phyloP scores from a whole-genome alignment of 2,329 filamentous ascomycete genomes.

The Calonectria pseudoturangicola region DNA sequence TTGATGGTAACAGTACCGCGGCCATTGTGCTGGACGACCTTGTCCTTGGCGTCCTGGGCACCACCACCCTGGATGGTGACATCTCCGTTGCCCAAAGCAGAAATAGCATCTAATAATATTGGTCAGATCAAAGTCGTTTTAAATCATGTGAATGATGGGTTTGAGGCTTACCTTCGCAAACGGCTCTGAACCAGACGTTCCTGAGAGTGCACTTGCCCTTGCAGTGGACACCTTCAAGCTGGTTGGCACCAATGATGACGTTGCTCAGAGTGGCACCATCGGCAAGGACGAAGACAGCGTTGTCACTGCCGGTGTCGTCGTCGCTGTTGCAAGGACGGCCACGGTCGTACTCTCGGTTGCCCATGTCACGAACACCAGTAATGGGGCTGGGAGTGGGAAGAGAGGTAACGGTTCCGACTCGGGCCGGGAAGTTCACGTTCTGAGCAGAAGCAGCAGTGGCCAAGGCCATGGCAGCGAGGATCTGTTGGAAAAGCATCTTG shows the following conservation, averaged over 20 bases:
- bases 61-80: slow-evolving; percentile 45
- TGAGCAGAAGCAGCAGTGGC: slow-evolving; percentile 33
- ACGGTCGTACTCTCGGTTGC: slow-evolving; percentile 38
- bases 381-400: slow-evolving; percentile 30
- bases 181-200: slow-evolving; percentile 62
- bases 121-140: not conserved
- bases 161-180: slow-evolving; percentile 56
- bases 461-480: slow-evolving; percentile 25
- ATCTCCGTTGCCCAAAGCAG: slow-evolving; percentile 25
- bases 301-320: slow-evolving; percentile 17
- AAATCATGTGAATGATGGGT: not conserved
- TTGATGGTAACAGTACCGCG: slow-evolving; percentile 50
- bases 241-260: slow-evolving; percentile 46
- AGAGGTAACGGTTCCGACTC: slow-evolving; percentile 22
- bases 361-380: slow-evolving; percentile 24
- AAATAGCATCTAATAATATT: slow-evolving; percentile 32
- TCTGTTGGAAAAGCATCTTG: slow-evolving; percentile 34
- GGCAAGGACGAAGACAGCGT: slow-evolving; percentile 44
- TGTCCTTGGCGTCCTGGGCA: slow-evolving; percentile 51
- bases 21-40: slow-evolving; percentile 52
- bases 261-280: slow-evolving; percentile 44
- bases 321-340: slow-evolving; percentile 35
- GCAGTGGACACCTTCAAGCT: slow-evolving; percentile 54
- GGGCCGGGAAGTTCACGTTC: slow-evolving; percentile 29
- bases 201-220: slow-evolving; percentile 55